phyloP scores from a whole-genome alignment of 305 asterid genomes.

The Fraxinus albicans region DNA sequence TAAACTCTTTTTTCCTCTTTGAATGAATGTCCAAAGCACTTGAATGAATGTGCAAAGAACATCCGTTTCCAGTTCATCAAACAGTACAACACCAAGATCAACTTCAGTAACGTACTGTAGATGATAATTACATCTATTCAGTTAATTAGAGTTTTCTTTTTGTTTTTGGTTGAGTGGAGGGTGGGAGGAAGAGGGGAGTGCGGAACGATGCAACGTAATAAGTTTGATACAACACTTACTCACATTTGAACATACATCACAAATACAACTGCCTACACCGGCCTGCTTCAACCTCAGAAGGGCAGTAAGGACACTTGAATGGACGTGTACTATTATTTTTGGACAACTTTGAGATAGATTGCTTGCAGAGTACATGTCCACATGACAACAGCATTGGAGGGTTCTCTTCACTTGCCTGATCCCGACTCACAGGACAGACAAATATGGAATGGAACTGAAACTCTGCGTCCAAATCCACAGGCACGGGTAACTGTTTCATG shows the following conservation, averaged over 20 bases:
- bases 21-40: background rate
- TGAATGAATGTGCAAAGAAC: background rate
- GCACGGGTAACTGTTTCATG: background rate
- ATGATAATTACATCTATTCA: background rate
- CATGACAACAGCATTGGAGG: slow-evolving; percentile 5
- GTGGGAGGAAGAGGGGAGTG: background rate
- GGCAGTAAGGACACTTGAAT: slow-evolving; percentile 9
- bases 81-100: background rate
- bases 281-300: slow-evolving; percentile 7
- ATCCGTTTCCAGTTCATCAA: background rate
- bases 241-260: background rate
- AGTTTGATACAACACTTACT: background rate
- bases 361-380: background rate
- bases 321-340: background rate
- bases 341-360: slow-evolving; percentile 1
- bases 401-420: background rate
- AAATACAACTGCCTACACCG: slow-evolving; percentile 6
- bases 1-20: background rate
- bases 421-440: slow-evolving; percentile 1
- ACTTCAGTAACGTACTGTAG: background rate
- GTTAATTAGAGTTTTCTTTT: background rate
- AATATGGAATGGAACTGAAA: background rate
- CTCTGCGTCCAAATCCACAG: background rate
- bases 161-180: background rate
- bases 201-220: background rate